phyloP scores from a whole-genome alignment of 2,329 filamentous ascomycete species.

The Fusarium lateritium region DNA sequence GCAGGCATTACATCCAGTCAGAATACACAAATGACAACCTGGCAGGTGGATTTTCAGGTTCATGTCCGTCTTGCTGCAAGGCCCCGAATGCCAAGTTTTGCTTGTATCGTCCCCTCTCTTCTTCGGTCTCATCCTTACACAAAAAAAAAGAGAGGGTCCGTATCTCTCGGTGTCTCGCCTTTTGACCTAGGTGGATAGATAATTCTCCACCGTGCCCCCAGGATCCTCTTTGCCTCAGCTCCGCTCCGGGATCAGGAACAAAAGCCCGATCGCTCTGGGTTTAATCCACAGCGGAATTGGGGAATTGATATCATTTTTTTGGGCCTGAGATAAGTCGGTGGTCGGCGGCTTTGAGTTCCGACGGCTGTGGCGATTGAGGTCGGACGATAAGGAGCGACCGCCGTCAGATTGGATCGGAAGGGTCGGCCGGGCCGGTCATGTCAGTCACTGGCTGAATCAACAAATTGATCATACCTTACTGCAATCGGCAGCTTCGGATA shows the following conservation, averaged over 20 bases:
- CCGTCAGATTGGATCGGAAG: constrained; percentile 25
- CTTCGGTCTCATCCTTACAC: background rate
- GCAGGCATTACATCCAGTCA: constrained; percentile 23
- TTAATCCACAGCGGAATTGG: constrained; percentile 24
- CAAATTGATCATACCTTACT: background rate
- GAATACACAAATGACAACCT: constrained; percentile 34
- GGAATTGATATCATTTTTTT: background rate
- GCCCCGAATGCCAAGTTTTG: constrained; percentile 38
- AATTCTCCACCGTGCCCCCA: constrained; percentile 15
- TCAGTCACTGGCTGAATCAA: background rate
- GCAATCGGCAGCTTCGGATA: constrained; percentile 16
- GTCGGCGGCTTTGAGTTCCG: constrained; percentile 28
- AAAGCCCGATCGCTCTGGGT: constrained; percentile 4
- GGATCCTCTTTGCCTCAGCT: constrained; percentile 24
- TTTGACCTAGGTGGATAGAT: constrained; percentile 20
- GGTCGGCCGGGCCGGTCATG: constrained; percentile 14
- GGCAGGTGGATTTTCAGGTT: constrained; percentile 21
- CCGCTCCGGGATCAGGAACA: constrained; percentile 8
- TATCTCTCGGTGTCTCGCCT: constrained; percentile 31
- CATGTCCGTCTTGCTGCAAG: constrained; percentile 28
- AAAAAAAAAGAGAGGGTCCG: constrained; percentile 12
- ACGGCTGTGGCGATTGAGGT: constrained; percentile 17
- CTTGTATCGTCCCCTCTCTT: constrained; percentile 3
- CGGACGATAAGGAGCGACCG: constrained; percentile 15
- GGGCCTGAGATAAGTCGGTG: constrained; percentile 14